Percentiles rank a stretch among this genome's conserved stretches.
These are phyloP conservation scores for Phytophthora colocasiae DNA, from an alignment of 352 stramenopile genomes.

Conservation along the genomic window DNA sequence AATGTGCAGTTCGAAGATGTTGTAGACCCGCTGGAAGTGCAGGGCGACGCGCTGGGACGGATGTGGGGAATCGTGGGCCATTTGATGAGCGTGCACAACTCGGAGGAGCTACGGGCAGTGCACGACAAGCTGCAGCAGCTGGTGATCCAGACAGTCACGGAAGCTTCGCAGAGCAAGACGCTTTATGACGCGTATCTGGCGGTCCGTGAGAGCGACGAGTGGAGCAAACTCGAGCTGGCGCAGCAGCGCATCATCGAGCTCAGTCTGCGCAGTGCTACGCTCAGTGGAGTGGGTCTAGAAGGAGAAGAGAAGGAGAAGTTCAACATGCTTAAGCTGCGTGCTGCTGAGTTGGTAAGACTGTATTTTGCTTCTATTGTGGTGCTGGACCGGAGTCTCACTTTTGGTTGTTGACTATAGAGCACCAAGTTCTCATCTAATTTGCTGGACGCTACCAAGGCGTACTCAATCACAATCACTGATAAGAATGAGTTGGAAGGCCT, in stretches of 20 bases:
- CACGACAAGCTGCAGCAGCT: constrained; percentile 94
- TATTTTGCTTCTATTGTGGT: background rate
- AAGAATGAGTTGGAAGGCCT: constrained; percentile 90
- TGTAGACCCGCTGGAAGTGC: constrained; percentile 92
- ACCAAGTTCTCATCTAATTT: constrained; percentile 98
- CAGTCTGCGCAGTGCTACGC: constrained; percentile 85
- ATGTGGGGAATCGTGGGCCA: constrained; percentile 96
- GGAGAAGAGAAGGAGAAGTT: constrained; percentile 93
- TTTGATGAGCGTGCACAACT: constrained; percentile 98
- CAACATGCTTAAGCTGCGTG: constrained; percentile 95
- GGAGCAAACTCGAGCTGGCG: constrained; percentile 56
- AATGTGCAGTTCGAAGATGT: constrained; percentile 85
- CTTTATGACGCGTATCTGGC: constrained; percentile 92
- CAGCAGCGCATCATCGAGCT: constrained; percentile 93
- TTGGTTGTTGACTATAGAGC: constrained; percentile 49
- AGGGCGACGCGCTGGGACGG: constrained; percentile 92
- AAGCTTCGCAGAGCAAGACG: constrained; percentile 92
- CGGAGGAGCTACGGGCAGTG: constrained; percentile 92
- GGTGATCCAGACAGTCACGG: constrained; percentile 93
- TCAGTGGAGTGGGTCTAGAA: constrained; percentile 94
- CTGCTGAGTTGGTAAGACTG: constrained; percentile 85
- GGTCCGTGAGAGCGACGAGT: constrained; percentile 76
- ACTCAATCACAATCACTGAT: constrained; percentile 90
- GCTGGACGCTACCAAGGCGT: constrained; percentile 97
- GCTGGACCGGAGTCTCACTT: background rate